Conservation (phyloP, 2,329 filamentous ascomycete genomes). For the Anisogramma anomala region DNA sequence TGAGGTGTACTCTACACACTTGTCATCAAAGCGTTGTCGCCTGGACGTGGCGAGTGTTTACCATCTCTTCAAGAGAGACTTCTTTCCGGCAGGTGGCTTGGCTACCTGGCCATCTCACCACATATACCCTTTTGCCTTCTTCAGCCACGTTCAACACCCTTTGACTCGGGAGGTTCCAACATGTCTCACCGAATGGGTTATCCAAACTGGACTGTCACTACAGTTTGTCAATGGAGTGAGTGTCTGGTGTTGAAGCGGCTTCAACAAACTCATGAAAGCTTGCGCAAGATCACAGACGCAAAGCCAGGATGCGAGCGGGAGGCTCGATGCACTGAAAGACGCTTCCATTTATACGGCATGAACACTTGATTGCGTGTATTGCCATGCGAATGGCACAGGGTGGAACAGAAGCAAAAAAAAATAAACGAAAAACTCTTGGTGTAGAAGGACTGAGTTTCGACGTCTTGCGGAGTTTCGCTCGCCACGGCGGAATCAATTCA, state of each 20-base stretch:
- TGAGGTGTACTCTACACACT: not conserved
- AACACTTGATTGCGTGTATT: slow-evolving; percentile 3
- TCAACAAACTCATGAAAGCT: too few species aligned
- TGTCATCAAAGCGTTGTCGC: slow-evolving; percentile 2
- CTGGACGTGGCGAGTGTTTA: slow-evolving; percentile 1
- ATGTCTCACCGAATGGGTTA: not conserved
- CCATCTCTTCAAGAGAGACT: too few species aligned
- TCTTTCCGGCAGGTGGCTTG: too few species aligned
- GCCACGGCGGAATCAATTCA: slow-evolving; percentile 15
- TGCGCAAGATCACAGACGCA: too few species aligned
- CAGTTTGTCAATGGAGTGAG: not conserved
- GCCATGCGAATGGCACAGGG: slow-evolving; percentile 7
- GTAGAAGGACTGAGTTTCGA: slow-evolving; percentile 10
- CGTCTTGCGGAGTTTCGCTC: slow-evolving; percentile 10
- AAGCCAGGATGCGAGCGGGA: too few species aligned
- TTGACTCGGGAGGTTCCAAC: slow-evolving; percentile 10
- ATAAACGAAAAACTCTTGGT: slow-evolving; percentile 2
- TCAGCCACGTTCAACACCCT: not conserved
- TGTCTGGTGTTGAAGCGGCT: too few species aligned
- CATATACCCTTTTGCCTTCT: slow-evolving; percentile 1
- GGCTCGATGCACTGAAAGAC: too few species aligned
- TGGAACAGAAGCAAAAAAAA: slow-evolving; percentile 1
- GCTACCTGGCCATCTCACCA: not conserved
- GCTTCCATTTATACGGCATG: not conserved
- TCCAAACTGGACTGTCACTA: slow-evolving; percentile 1